Evolutionary conservation across 805 yeast genomes (phyloP), one percentile per base, ranked within the genome.

Genomic region (Teunomyces funiuensis): DNA sequence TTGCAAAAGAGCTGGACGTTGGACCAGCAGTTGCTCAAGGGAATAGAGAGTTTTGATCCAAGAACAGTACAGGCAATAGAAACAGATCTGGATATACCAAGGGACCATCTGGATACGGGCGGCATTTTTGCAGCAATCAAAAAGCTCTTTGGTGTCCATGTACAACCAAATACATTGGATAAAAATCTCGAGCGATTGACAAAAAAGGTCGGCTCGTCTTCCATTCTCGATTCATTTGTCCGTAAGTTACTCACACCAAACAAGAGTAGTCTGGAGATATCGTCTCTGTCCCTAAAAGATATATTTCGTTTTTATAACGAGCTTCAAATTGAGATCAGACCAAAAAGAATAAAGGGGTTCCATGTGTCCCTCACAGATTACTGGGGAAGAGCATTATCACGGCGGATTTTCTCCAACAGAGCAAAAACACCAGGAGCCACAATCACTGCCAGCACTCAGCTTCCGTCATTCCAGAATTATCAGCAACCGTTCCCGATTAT

Each of bases 321-420:
- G 13, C 55, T 82, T n/a, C 83, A 79, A 47, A 53, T 65, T 10
- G 81, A 77, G 44, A 81, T 80, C 0, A 61, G 77, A 27, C 56
- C 73, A 2, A 80, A 82, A 48, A 78, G 73, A 46, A 48, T 58
- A 11, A 65, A 70, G 2, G 86, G 86, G 0, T 79, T 75, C 50
- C 71, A 71, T 14, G 61, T 80, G 0, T 77, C 85, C 0, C 66
- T 82, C 30, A 82, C 86, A 0, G 88, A 82, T 52, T 82, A 81
- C 51, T 79, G 85, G 84, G 87, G 85, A 0, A 65, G 80, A 45
- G 86, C 85, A 0, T 61, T 82, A 26, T 65, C 79, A 2, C 64
- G 76, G 42, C 66, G 62, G 27, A 61, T 79, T 2, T 73, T 77
- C 38, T 70, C 74, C 0, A 52, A 53, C 17, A 39, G 54, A 8